A percentile compares a stretch with the other conserved stretches of the same genome.
Conservation (phyloP, 176 grass and related monocot genomes). For the Avena insularis region DNA sequence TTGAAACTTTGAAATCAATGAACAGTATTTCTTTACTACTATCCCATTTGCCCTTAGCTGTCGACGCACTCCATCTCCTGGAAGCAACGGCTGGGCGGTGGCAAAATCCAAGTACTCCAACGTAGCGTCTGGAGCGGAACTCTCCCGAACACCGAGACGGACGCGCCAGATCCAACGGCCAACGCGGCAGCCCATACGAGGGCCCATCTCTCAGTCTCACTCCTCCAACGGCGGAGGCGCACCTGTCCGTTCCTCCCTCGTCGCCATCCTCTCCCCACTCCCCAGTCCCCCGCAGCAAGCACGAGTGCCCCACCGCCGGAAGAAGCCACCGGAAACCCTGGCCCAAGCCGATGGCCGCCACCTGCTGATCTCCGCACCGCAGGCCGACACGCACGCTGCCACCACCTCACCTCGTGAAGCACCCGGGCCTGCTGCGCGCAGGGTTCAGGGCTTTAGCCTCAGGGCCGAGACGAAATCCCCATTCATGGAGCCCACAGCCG, state of each 20-base stretch:
- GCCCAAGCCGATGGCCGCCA: neutral
- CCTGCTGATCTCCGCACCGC: neutral
- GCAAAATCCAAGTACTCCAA: neutral
- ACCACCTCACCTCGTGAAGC: constrained; percentile 2
- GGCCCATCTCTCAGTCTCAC: neutral
- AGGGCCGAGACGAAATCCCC: neutral
- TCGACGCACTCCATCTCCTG: neutral
- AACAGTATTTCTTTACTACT: too few relatives aligned
- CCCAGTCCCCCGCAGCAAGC: neutral
- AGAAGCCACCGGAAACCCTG: neutral
- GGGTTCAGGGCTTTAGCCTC: constrained; percentile 22
- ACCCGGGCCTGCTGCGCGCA: neutral
- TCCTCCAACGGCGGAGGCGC: neutral
- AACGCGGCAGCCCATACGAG: constrained; percentile 31
- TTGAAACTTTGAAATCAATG: too few relatives aligned
- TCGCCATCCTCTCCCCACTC: neutral
- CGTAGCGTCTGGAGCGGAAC: constrained; percentile 30
- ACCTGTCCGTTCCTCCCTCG: neutral
- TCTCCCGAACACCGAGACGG: constrained; percentile 38
- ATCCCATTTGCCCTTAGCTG: neutral
- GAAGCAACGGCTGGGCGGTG: neutral
- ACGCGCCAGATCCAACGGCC: constrained; percentile 61
- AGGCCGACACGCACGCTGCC: neutral
- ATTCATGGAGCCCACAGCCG: constrained; percentile 18
- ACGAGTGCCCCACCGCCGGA: constrained; percentile 39